A percentile compares a stretch with the other conserved stretches of the same genome.
phyloP scores from a whole-genome alignment of 306 rosid genomes.

The cucumber (Cucumis sativus) region Cucumber_9930_V3 NC_026659.2:27003501-27004000 shows the following conservation, averaged over 20 bases:
- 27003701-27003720: slow-evolving; percentile 78
- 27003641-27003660: slow-evolving; percentile 63
- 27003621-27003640: slow-evolving; percentile 59
- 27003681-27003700: slow-evolving; percentile 64
- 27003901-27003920: background rate
- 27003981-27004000: slow-evolving; percentile 78
- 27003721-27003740: slow-evolving; percentile 64
- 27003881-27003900: background rate
- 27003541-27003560: background rate
- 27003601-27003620: slow-evolving; percentile 74
- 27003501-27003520: background rate
- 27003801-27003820: slow-evolving; percentile 86
- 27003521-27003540: background rate
- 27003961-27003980: slow-evolving; percentile 39
- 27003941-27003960: slow-evolving; percentile 89
- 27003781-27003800: slow-evolving; percentile 91
- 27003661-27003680: slow-evolving; percentile 69
- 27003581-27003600: slow-evolving; percentile 66
- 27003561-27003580: background rate
- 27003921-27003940: slow-evolving; percentile 78
- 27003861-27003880: background rate
- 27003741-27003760: slow-evolving; percentile 75
- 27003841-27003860: slow-evolving; percentile 21
- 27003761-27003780: slow-evolving; percentile 81
- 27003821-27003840: slow-evolving; percentile 94